Base-by-base conservation (phyloP, 2,329 filamentous ascomycete species). In the Pyricularia grisea region DNA sequence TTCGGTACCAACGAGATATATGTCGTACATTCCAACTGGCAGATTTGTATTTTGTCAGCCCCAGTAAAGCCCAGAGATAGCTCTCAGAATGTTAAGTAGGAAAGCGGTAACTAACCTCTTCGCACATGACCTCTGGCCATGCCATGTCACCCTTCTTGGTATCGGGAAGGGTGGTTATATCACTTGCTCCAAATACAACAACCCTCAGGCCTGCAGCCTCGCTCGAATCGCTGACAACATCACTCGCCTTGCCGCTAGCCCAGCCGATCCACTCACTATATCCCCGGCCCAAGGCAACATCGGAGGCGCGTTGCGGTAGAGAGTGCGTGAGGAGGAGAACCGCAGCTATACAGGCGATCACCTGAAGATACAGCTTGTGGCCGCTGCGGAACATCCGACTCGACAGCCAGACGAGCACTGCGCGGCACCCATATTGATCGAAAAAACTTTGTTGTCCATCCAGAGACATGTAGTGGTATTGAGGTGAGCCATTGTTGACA, bases 171-270 rank as follows among this genome's bases (percentile, higher is more conserved):
- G 81, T 82, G 14, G 81, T 81, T 61, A 81, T 73, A 69, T 81
- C 79, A n/a, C 83, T 76, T 69, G 84, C 83, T 4, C 84, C 84
- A 72, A 86, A 86, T 6, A 84, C 82, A 10, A 86, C 83, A 9
- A 86, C 77, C 68, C 84, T 80, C 70, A 86, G 70, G 2, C 81
- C 77, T 7, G 77, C 77, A 1, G 70, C 69, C 23, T 67, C 69
- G 27, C 70, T 70, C 0, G 55, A 70, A 7, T 72, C 71, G 50
- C 70, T 65, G 1, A 66, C 70, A 6, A 64, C 68, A 6, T 63
- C 50, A 64, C 27, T 27, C 30, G 36, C 55, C 25, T 66, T 27
- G 10, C 70, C 23, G n/a, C 67, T 42, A 11, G 69, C 42, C 67
- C 70, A 70, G 64, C 73, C 65, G 60, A 70, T 67, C 70, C 75